These are phyloP conservation scores for Circinella umbellata DNA, from an alignment of 371 early-diverging fungal genomes.

Conservation along the genomic window DNA sequence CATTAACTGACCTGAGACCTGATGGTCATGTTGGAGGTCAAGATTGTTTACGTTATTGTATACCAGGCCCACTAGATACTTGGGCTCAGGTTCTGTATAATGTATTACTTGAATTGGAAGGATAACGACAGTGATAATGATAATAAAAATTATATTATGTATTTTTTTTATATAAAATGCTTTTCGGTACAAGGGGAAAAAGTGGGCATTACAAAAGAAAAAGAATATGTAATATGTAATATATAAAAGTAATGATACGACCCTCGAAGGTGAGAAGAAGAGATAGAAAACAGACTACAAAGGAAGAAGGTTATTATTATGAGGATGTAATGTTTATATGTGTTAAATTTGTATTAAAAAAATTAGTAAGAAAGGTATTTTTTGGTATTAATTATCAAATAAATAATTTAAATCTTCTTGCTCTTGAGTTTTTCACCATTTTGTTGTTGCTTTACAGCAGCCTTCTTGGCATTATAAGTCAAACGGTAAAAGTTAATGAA, in stretches of 20 bases:
- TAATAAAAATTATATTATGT: neutral
- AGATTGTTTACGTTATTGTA: slow-evolving; percentile 67
- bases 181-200: slow-evolving; percentile 3
- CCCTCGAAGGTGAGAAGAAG: too few relatives aligned
- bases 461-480: slow-evolving; percentile 73
- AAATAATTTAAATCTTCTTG: slow-evolving; percentile 48
- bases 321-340: too few relatives aligned
- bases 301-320: too few relatives aligned
- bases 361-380: neutral
- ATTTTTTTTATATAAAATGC: neutral
- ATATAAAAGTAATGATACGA: slow-evolving; percentile 4
- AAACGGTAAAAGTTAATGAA: slow-evolving; percentile 90
- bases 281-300: too few relatives aligned
- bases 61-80: slow-evolving; percentile 66
- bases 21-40: slow-evolving; percentile 66
- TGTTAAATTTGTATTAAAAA: neutral
- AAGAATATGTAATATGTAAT: neutral
- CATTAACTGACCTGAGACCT: slow-evolving; percentile 52
- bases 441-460: slow-evolving; percentile 15
- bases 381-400: neutral
- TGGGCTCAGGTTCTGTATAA: slow-evolving; percentile 59
- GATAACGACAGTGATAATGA: neutral
- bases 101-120: slow-evolving; percentile 36
- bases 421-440: slow-evolving; percentile 31
- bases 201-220: slow-evolving; percentile 6